Conservation (phyloP, 352 stramenopile species). For the Phytopythium ostracodes region DNA sequence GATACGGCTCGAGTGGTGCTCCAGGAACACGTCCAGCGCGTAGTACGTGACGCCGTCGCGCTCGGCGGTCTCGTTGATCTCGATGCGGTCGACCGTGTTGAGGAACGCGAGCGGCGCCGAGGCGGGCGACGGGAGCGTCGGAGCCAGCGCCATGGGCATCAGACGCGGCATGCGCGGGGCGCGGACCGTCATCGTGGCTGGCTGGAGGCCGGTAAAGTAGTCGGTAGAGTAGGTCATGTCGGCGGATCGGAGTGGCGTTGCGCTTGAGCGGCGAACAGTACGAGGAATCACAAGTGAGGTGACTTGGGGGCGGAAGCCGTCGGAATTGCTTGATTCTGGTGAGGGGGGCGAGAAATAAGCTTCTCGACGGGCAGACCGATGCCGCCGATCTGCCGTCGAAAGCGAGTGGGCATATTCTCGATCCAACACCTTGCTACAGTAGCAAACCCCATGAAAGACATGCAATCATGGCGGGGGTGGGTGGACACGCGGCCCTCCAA, state of each 20-base stretch:
- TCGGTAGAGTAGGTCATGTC: neutral
- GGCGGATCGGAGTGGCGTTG: neutral
- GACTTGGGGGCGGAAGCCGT: slow-evolving; percentile 5
- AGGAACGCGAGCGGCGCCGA: slow-evolving; percentile 26
- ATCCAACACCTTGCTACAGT: no score
- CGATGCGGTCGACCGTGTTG: slow-evolving; percentile 37
- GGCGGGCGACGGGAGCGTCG: slow-evolving; percentile 19
- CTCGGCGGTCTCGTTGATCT: slow-evolving; percentile 34
- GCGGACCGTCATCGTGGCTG: slow-evolving; percentile 17
- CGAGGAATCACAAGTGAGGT: slow-evolving; percentile 34
- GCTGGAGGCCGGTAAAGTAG: slow-evolving; percentile 1
- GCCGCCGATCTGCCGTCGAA: neutral
- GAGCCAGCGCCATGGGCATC: slow-evolving; percentile 19
- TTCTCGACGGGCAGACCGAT: neutral
- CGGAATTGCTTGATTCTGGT: neutral
- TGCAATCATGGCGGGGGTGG: no score
- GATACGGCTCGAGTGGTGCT: slow-evolving; percentile 55
- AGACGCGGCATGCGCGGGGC: slow-evolving; percentile 20
- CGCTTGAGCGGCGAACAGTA: slow-evolving; percentile 6
- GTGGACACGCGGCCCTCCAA: no score
- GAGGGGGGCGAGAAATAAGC: neutral
- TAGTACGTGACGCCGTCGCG: slow-evolving; percentile 46
- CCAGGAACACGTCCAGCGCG: slow-evolving; percentile 49
- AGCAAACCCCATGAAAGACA: no score
- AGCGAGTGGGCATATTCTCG: neutral